Evolutionary conservation across 306 rosid species (phyloP).

Genomic region (Castanea mollissima): DNA sequence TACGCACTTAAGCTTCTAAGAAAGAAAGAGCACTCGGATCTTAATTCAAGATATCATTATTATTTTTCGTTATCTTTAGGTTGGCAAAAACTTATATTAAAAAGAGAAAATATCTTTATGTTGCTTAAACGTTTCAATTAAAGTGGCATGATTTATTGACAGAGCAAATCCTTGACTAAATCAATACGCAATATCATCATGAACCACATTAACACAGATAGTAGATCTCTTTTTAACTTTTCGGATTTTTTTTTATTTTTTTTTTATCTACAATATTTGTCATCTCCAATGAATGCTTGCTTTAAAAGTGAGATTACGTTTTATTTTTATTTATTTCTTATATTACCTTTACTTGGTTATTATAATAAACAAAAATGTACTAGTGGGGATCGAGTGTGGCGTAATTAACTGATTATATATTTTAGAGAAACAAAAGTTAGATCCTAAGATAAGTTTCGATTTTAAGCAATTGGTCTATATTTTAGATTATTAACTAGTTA

Average conservation of each 20-base stretch:
- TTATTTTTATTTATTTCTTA: no score
- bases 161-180: conserved; percentile 11
- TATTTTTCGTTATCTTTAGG: background rate
- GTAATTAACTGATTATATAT: no score
- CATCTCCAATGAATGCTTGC: background rate
- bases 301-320: conserved; percentile 23
- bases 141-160: background rate
- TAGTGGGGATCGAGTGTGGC: conserved; percentile 19
- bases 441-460: no score
- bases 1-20: background rate
- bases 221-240: conserved; percentile 15
- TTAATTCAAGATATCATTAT: background rate
- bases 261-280: background rate
- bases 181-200: conserved; percentile 3
- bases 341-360: conserved; percentile 12
- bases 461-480: no score
- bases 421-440: no score
- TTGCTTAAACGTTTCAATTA: background rate
- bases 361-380: background rate
- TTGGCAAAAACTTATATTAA: background rate
- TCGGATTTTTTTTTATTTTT: background rate
- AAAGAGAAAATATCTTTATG: no score
- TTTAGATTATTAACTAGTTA: no score
- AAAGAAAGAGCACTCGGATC: background rate
- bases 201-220: background rate